Conservation (phyloP, 495 filamentous ascomycete species). For the Aspergillus cavernicola region DNA sequence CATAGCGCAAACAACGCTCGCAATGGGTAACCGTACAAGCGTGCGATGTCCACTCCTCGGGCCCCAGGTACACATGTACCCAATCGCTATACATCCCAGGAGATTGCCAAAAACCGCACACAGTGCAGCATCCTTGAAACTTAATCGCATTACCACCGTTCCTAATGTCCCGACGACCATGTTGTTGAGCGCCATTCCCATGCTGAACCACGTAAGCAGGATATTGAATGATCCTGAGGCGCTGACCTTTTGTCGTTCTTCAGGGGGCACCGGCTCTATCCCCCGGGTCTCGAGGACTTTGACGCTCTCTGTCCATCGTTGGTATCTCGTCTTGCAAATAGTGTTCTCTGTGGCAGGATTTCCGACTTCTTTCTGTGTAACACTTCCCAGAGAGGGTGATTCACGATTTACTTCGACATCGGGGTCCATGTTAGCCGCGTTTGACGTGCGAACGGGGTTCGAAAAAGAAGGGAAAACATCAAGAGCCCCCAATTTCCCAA, state of each 20-base stretch:
- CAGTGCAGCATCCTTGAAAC: slow-evolving; percentile 63
- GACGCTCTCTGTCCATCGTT: slow-evolving; percentile 35
- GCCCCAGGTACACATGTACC: slow-evolving; percentile 72
- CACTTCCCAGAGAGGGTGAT: slow-evolving; percentile 19
- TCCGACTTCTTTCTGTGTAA: slow-evolving; percentile 16
- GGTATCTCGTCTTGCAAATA: slow-evolving; percentile 18
- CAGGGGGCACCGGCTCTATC: slow-evolving; percentile 59
- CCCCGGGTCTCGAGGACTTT: slow-evolving; percentile 62
- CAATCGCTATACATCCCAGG: slow-evolving; percentile 56
- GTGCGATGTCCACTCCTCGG: slow-evolving; percentile 68
- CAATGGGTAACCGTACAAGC: slow-evolving; percentile 44
- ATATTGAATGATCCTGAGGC: slow-evolving; percentile 52
- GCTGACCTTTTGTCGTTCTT: slow-evolving; percentile 44
- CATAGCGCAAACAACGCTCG: not conserved
- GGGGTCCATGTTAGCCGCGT: slow-evolving; percentile 10
- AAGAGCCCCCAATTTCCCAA: not conserved
- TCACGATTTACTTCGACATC: slow-evolving; percentile 15
- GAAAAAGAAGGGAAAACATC: not conserved
- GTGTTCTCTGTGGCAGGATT: not conserved
- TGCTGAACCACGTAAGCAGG: slow-evolving; percentile 67
- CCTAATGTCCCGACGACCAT: slow-evolving; percentile 67
- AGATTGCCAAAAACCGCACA: slow-evolving; percentile 60
- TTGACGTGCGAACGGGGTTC: not conserved
- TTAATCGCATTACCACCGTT: slow-evolving; percentile 57
- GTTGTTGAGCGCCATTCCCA: slow-evolving; percentile 71